Conservation (phyloP, 441 rosid genomes). For the Isatis lusitanica region DNA sequence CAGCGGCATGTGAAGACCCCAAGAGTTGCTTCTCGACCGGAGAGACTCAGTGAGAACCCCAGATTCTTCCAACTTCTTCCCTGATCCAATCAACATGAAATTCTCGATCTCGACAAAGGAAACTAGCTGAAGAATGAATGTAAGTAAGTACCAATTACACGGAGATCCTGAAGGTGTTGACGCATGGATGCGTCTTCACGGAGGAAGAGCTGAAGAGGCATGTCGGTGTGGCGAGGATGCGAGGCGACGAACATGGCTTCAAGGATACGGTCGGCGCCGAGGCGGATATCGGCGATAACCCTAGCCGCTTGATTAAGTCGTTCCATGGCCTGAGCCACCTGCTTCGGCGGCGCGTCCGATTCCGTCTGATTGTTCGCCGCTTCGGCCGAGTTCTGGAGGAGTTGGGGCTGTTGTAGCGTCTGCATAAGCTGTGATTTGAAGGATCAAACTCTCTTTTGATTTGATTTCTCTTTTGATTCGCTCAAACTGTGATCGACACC, state of each 20-base stretch:
- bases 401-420: slow-evolving; percentile 39
- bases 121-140: background rate
- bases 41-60: slow-evolving; percentile 84
- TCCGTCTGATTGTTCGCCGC: slow-evolving; percentile 35
- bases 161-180: slow-evolving; percentile 82
- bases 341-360: slow-evolving; percentile 87
- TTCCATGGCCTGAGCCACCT: slow-evolving; percentile 94
- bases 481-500: background rate
- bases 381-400: slow-evolving; percentile 30
- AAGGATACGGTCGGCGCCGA: slow-evolving; percentile 89
- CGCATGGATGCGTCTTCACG: slow-evolving; percentile 88
- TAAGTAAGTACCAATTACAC: slow-evolving; percentile 53
- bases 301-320: slow-evolving; percentile 86
- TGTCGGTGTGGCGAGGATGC: slow-evolving; percentile 65
- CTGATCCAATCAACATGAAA: slow-evolving; percentile 36
- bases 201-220: slow-evolving; percentile 58
- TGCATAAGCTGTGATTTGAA: slow-evolving; percentile 38
- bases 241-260: slow-evolving; percentile 76
- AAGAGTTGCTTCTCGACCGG: slow-evolving; percentile 72
- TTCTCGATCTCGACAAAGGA: background rate
- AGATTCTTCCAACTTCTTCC: slow-evolving; percentile 85
- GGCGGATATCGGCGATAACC: slow-evolving; percentile 81
- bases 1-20: slow-evolving; percentile 94
- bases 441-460: background rate
- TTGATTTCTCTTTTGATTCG: background rate